A percentile compares a stretch with the other conserved stretches of the same genome.
Evolutionary conservation across 2,329 filamentous ascomycete genomes (phyloP).

Genomic region (Beauveria australis): DNA sequence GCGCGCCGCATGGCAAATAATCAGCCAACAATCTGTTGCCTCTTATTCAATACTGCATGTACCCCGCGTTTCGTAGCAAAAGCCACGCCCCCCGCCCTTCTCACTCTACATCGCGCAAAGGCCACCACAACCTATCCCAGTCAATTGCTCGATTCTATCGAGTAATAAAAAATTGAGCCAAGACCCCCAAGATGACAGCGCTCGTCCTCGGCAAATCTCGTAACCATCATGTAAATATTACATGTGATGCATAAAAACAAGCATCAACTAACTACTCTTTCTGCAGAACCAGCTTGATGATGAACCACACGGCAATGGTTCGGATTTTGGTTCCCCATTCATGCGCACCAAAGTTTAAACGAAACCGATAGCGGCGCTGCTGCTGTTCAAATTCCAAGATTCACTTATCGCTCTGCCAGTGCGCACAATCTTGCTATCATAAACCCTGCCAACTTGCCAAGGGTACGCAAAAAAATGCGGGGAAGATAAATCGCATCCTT

Average conservation of each 20-base stretch:
- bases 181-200: not conserved
- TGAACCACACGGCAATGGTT: not conserved
- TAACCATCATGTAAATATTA: too few relatives aligned
- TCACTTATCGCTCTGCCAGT: not conserved
- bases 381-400: not conserved
- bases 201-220: not conserved
- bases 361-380: not conserved
- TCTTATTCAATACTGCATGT: not conserved
- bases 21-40: not conserved
- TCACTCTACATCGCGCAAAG: not conserved
- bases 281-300: not conserved
- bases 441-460: not conserved
- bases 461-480: not conserved
- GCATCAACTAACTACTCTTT: not conserved
- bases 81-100: not conserved
- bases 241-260: not conserved
- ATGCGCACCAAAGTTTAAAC: not conserved
- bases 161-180: constrained; percentile 3
- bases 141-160: constrained; percentile 8
- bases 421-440: not conserved
- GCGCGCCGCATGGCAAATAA: not conserved
- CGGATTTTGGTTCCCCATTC: not conserved
- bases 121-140: not conserved
- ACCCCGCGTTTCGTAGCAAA: not conserved
- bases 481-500: not conserved